Evolutionary conservation across 2,329 filamentous ascomycete species (phyloP), one percentile per base, ranked within the genome.

Genomic region (Aspergillus eucalypticola): DNA sequence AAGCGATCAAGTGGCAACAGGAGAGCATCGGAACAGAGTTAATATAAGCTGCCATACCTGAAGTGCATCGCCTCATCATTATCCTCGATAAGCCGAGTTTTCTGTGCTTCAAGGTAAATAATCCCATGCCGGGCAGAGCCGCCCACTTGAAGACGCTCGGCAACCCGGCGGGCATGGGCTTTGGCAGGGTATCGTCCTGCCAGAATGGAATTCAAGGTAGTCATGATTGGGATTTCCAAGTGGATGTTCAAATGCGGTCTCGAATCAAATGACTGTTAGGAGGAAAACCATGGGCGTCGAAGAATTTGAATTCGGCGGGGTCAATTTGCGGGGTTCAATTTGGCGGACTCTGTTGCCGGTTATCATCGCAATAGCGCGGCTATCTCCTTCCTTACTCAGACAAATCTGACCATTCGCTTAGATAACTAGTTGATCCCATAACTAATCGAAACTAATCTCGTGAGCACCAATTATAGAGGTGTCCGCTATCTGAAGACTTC

Each of bases 31-130:
- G 42, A 38, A 27, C 8, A 21, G 15, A 5, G 25, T 15, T 15
- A 27, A 15, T n/a, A 32, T 17, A 17, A 50, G 15, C 3, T 11
- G n/a, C 6, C 55, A 5, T 82, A 92, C 87, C 91, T 85, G 76
- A 96, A 97, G 23, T 87, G 91, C 70, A 88, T 85, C 7, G 88
- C 84, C 72, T 90, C 87, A 76, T 98, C 95, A 72, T 91, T 94
- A 75, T 99, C 94, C 78, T 98, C 94, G 50, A 91, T 85, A 76
- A 96, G 82, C 72, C 86, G 88, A 64, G 88, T 91, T 75, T 89
- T 87, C 72, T 93, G 90, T 56, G 88, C 90, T 80, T 98, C 94
- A 49, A 98, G 83, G 74, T 97, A 99, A 59, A 99, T 83, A 17
- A 94, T 83, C 51, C 92, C 93, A 32, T 80, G 83, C 64, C 86